Base-by-base conservation (phyloP, 2,329 filamentous ascomycete genomes). In the Leptographium galeiforme region DNA sequence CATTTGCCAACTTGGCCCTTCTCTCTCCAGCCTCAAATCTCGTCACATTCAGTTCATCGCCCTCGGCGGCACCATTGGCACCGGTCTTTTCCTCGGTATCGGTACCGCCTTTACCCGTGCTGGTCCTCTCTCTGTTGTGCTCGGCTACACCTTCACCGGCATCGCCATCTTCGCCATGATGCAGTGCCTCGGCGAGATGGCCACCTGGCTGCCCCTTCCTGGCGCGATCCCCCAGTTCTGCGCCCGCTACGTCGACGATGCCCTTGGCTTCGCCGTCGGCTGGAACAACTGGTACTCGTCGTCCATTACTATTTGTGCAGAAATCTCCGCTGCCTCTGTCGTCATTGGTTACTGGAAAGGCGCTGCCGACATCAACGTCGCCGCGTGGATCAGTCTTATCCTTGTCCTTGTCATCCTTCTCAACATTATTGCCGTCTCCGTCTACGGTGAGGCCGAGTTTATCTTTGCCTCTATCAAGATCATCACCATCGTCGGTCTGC, bases 171-270 rank as follows among this genome's bases (percentile, higher is more conserved):
- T 76, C 54, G 68, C 67, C 58, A 64, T 66, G 52, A 66, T 72
- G 57, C 57, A 60, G 55, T 57, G 54, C 61, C 74, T 82, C 53
- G 73, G 72, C 19, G 77, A 80, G 64, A 77, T 84, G 69, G 77
- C 79, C 25, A 74, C 80, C 36, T 82, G 79, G 69, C 72, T 84
- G 51, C 77, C 80, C 4, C 65, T 81, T 57, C 70, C 77, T 33
- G 74, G 75, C n/a, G 73, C 73, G 6, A 71, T 77, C 8, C 70
- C 73, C 6, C 64, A 74, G 30, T 77, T 75, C 50, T 72, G 73
- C 11, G 65, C 70, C 18, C 68, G 72, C n/a, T 75, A 69, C 54
- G 71, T 74, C 49, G 71, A 74, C 53, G 68, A 70, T 39, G 70
- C 71, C 1, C 64, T 72, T 10, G 72, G 70, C 36, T 77, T 75